phyloP scores from a whole-genome alignment of 352 stramenopile genomes.

The Halophytophthora batemanensis region DNA sequence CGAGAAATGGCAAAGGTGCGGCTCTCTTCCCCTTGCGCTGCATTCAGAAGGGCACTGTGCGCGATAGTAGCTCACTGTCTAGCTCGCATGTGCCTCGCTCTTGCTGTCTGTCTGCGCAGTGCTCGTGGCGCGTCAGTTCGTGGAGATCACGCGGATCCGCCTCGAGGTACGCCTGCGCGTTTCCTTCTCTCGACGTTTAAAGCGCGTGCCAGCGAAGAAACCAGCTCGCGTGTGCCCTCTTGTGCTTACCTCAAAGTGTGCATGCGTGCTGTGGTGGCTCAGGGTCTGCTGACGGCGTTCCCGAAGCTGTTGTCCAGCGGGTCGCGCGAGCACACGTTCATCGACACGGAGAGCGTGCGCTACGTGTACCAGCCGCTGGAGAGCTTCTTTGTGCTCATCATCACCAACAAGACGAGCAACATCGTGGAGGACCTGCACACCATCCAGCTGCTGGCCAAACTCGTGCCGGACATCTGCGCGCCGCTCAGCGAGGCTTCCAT shows the following conservation, averaged over 20 bases:
- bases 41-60: background rate
- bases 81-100: slow-evolving; percentile 7
- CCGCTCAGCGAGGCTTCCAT: slow-evolving; percentile 93
- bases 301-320: slow-evolving; percentile 96
- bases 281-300: slow-evolving; percentile 97
- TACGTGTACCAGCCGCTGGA: slow-evolving; percentile 99
- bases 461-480: slow-evolving; percentile 95
- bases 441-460: slow-evolving; percentile 96
- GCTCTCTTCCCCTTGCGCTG: background rate
- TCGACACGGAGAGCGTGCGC: slow-evolving; percentile 97
- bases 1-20: slow-evolving; percentile 93
- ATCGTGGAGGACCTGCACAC: slow-evolving; percentile 99
- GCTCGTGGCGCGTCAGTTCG: slow-evolving; percentile 97
- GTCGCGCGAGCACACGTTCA: slow-evolving; percentile 97
- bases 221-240: background rate
- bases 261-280: background rate
- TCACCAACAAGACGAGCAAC: slow-evolving; percentile 99
- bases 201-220: background rate
- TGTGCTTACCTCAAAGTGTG: background rate
- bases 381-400: slow-evolving; percentile 97
- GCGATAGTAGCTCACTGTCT: background rate
- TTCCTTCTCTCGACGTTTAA: background rate
- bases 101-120: slow-evolving; percentile 36
- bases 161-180: slow-evolving; percentile 80
- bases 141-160: slow-evolving; percentile 98